Conservation (phyloP, 805 yeast species). For the Ogataea pilisensis region DNA sequence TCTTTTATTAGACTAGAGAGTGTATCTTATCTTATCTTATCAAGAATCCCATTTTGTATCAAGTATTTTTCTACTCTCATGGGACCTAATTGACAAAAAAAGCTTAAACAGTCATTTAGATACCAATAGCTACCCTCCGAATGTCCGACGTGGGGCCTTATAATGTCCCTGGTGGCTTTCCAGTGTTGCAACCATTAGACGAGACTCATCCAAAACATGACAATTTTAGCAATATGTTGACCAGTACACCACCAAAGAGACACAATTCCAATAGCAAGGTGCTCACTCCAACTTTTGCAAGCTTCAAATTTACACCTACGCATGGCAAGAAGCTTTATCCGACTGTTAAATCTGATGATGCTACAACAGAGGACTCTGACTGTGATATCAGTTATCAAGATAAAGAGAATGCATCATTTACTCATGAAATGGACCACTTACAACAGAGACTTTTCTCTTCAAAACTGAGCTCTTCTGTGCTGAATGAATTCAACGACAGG, state of each 20-base stretch:
- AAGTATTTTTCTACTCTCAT: too few relatives aligned
- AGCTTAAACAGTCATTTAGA: too few relatives aligned
- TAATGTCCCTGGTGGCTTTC: conserved; percentile 21
- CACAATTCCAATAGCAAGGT: background rate
- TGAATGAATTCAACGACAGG: conserved; percentile 40
- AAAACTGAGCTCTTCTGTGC: conserved; percentile 40
- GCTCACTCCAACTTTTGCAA: conserved; percentile 23
- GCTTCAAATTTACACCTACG: conserved; percentile 30
- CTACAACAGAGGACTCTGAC: conserved; percentile 9
- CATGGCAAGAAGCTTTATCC: conserved; percentile 28
- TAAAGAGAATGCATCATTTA: conserved; percentile 26
- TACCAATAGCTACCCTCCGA: too few relatives aligned
- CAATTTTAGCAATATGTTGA: background rate
- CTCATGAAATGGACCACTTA: conserved; percentile 31
- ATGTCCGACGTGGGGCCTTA: conserved; percentile 6
- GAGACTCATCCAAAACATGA: background rate
- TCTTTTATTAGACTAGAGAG: too few relatives aligned
- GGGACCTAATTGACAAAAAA: too few relatives aligned
- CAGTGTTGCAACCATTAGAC: conserved; percentile 6
- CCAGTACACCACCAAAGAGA: conserved; percentile 16
- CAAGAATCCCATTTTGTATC: too few relatives aligned
- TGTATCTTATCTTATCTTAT: too few relatives aligned
- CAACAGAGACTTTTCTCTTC: conserved; percentile 45
- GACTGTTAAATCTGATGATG: conserved; percentile 10
- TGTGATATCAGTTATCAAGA: conserved; percentile 28